phyloP scores from a whole-genome alignment of 75 land plant genomes.

The Pinus taeda region DNA sequence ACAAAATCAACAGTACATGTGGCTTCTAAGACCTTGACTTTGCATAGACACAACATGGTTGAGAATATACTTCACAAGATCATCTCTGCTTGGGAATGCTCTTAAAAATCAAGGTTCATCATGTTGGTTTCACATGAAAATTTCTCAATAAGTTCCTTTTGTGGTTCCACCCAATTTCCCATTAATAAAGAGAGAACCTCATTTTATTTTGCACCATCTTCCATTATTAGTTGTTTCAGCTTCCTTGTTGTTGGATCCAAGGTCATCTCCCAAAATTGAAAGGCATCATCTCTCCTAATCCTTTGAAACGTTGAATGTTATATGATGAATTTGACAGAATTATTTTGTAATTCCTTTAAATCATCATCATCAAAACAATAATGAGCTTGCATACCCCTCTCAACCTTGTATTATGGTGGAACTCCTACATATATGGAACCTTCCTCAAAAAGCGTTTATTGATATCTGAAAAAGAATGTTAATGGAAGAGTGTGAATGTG shows the following conservation, averaged over 20 bases:
- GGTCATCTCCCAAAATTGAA: conserved; percentile 95
- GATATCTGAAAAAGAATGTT: no score
- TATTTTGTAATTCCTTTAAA: conserved; percentile 47
- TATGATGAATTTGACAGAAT: conserved; percentile 81
- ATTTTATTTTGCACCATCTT: conserved; percentile 92
- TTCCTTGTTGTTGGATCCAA: conserved; percentile 52
- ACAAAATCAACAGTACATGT: no score
- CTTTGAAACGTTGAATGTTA: conserved; percentile 92
- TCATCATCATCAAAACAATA: conserved; percentile 87
- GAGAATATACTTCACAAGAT: no score
- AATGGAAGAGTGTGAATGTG: no score
- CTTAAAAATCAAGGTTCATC: no score
- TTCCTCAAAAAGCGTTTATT: no score
- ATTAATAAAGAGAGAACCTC: conserved; percentile 76
- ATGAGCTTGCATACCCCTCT: conserved; percentile 81
- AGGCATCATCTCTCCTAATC: conserved; percentile 99
- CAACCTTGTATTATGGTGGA: conserved; percentile 38
- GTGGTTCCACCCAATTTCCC: conserved; percentile 81
- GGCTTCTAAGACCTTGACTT: no score
- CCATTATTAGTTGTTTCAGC: conserved; percentile 70
- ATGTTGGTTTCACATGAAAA: conserved; percentile 49
- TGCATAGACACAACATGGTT: no score
- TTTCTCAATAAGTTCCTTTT: conserved; percentile 78
- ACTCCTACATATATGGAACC: no score
- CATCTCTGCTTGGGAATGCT: no score